These are phyloP conservation scores for Dalbergia oliveri DNA, from an alignment of 306 rosid species.

Conservation along the genomic window DNA sequence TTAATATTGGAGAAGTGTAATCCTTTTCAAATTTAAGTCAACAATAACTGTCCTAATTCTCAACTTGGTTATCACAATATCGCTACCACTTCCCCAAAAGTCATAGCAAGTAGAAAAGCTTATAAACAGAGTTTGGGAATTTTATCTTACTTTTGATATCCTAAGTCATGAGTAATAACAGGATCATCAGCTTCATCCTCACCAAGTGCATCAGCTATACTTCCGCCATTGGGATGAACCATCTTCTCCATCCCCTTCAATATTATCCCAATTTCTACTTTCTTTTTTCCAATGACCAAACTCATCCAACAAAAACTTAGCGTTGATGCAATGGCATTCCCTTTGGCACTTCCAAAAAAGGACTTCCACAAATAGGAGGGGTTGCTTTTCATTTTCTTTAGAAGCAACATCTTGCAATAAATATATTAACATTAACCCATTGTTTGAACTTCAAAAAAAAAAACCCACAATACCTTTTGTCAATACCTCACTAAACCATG, in stretches of 20 bases:
- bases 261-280: conserved; percentile 58
- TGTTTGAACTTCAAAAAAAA: no score
- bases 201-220: conserved; percentile 96
- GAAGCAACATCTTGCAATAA: no score
- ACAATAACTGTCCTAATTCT: conserved; percentile 18
- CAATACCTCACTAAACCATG: no score
- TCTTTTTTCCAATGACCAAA: conserved; percentile 72
- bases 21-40: not conserved
- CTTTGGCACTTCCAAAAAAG: conserved; percentile 79
- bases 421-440: no score
- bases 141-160: conserved; percentile 62
- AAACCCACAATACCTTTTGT: no score
- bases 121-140: conserved; percentile 34
- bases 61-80: conserved; percentile 16
- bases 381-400: no score
- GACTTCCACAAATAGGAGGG: conserved; percentile 92
- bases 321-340: conserved; percentile 86
- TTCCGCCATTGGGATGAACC: conserved; percentile 65
- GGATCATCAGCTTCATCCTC: conserved; percentile 97
- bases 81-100: not conserved
- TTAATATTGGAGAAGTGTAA: conserved; percentile 1
- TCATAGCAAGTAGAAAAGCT: conserved; percentile 24
- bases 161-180: conserved; percentile 68
- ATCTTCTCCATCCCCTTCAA: conserved; percentile 53
- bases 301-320: conserved; percentile 81